phyloP scores from a whole-genome alignment of 257 asterid species.

The Scutellaria baicalensis region DNA sequence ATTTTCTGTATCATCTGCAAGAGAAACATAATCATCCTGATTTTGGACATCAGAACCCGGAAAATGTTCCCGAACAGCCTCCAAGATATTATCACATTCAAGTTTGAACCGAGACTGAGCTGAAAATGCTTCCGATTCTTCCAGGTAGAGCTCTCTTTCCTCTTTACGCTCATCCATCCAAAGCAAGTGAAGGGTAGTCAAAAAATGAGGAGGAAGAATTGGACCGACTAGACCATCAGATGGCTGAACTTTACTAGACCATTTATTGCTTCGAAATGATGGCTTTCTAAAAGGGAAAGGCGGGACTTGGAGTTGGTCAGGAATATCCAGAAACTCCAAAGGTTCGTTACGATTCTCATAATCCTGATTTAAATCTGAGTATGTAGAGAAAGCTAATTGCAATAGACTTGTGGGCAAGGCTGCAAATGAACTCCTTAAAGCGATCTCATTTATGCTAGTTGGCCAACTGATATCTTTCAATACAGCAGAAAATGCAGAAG shows the following conservation, averaged over 20 bases:
- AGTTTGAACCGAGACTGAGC: constrained; percentile 31
- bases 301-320: constrained; percentile 27
- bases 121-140: constrained; percentile 36
- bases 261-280: constrained; percentile 37
- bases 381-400: constrained; percentile 36
- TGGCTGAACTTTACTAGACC: constrained; percentile 38
- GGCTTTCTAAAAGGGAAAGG: constrained; percentile 43
- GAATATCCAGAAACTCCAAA: constrained; percentile 38
- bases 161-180: constrained; percentile 26
- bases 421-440: constrained; percentile 38
- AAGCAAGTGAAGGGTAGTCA: constrained; percentile 42
- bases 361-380: constrained; percentile 23
- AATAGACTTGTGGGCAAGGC: constrained; percentile 39
- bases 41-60: constrained; percentile 17
- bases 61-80: constrained; percentile 33
- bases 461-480: constrained; percentile 50
- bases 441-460: constrained; percentile 59
- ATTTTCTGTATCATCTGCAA: constrained; percentile 48
- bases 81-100: constrained; percentile 40
- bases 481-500: constrained; percentile 18
- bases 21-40: constrained; percentile 38
- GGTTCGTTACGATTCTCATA: constrained; percentile 17
- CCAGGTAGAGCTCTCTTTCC: constrained; percentile 14
- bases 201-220: constrained; percentile 46
- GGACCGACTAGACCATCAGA: constrained; percentile 36